Percentiles rank a stretch among this genome's conserved stretches.
These are phyloP conservation scores for Erythrobasidium yunnanense DNA, from an alignment of 768 basidiomycete genomes.

Conservation along the genomic window DNA sequence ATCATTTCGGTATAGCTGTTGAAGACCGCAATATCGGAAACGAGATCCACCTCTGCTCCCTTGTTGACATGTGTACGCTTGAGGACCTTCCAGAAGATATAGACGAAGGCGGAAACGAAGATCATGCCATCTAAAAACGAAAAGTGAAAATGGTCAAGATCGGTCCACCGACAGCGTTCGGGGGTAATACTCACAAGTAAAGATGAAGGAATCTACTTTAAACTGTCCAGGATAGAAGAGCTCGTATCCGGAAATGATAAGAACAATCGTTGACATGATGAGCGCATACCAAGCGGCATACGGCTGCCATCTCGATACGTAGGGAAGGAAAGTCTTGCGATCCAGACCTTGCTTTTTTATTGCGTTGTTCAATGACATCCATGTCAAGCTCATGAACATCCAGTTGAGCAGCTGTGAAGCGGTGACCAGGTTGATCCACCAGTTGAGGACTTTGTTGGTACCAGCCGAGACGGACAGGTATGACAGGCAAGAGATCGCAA, in stretches of 20 bases:
- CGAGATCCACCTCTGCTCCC: conserved; percentile 11
- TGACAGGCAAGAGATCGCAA: conserved; percentile 30
- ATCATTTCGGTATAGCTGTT: conserved; percentile 19
- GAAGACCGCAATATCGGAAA: background rate
- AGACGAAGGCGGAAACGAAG: conserved; percentile 7
- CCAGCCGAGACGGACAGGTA: conserved; percentile 37
- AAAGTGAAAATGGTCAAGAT: background rate
- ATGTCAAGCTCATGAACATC: conserved; percentile 31
- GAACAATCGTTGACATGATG: conserved; percentile 15
- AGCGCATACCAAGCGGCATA: conserved; percentile 26
- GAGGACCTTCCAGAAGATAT: conserved; percentile 23
- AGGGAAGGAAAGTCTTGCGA: conserved; percentile 27
- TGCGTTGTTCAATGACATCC: conserved; percentile 34
- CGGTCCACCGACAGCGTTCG: background rate
- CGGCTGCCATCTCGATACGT: conserved; percentile 22
- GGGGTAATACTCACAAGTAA: conserved; percentile 5
- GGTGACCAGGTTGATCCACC: conserved; percentile 38
- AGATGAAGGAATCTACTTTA: conserved; percentile 13
- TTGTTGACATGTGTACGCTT: conserved; percentile 1
- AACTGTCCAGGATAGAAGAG: conserved; percentile 18
- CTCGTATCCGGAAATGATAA: conserved; percentile 16
- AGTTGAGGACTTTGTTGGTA: conserved; percentile 37
- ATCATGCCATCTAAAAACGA: conserved; percentile 12
- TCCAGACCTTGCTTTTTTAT: conserved; percentile 34
- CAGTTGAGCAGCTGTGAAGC: conserved; percentile 36